A percentile compares a stretch with the other conserved stretches of the same genome.
Conservation (phyloP, 345 rosid species). For the Gossypium turneri region DNA sequence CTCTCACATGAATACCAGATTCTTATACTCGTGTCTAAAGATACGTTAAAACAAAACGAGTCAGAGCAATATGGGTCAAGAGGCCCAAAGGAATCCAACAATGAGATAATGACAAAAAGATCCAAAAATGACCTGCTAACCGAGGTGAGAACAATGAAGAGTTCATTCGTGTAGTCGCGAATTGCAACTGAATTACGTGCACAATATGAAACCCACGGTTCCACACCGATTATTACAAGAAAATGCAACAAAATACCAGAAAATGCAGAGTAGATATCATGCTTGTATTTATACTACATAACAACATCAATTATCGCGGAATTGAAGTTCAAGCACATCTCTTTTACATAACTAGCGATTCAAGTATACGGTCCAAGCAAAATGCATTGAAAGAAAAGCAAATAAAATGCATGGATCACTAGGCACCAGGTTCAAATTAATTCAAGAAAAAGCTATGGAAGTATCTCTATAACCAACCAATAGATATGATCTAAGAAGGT, state of each 20-base stretch:
- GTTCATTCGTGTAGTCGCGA: no score
- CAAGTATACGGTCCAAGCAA: not conserved
- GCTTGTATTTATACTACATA: not conserved
- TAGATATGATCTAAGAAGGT: no score
- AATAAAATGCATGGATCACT: not conserved
- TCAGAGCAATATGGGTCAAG: no score
- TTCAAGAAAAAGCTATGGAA: not conserved
- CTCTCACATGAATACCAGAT: no score
- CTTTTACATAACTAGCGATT: not conserved
- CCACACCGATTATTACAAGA: not conserved
- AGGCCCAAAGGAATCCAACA: no score
- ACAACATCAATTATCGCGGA: not conserved
- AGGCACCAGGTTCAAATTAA: not conserved
- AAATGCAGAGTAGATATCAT: not conserved
- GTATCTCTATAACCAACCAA: no score
- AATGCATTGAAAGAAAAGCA: not conserved
- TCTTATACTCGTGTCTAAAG: no score
- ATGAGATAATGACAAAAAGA: no score
- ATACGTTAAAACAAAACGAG: no score
- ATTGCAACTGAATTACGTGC: not conserved
- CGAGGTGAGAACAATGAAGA: not conserved
- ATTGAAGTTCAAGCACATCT: not conserved
- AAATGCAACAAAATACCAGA: not conserved
- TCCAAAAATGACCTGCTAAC: not conserved
- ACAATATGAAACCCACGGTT: no score